Evolutionary conservation across 2,329 filamentous ascomycete genomes (phyloP), one percentile per base, ranked within the genome.

Genomic region (Dothiorella sarmentorum): DNA sequence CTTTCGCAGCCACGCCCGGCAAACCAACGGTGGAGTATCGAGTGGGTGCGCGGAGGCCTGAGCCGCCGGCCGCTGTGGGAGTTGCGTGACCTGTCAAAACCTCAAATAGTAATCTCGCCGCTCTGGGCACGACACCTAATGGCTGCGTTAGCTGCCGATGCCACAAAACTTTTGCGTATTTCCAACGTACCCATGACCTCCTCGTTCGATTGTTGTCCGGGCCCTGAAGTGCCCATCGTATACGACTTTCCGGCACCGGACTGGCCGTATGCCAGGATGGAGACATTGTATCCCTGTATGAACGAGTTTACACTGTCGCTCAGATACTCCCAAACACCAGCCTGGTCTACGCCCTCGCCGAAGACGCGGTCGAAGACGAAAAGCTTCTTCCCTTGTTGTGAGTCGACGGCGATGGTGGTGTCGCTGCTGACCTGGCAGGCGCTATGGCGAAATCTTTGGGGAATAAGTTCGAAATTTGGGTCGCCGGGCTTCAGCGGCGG

Each of bases 311-410:
- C 89, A 66, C 91, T 95, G 65, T 99, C 94, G 62, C 85, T 85
- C 49, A 99, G 80, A 68, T 99, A 99, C 45, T 96, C 89, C 90
- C 93, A 99, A 45, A 99, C 78, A 45, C 92, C 93, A 64, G 94
- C 89, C 72, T 99, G 94, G 61, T 84, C 82, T 7, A 91, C 82
- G 2, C 94, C 88, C 66, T 92, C 86, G 29, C 86, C 83, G 69
- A 99, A 99, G 4, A 99, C 92, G 62, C 91, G 87, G 75, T 99
- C 94, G 71, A 99, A 99, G 18, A 97, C 88, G 70, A 99, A 99
- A 3, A 97, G 81, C 71, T 97, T 97, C 69, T 89, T 89, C 51
- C 93, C 94, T 69, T 96, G 91, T 24, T 45, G 38, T 2, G 92
- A 89, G 69, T 97, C 94, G 65, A 99, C 91, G 22, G 90, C 82